phyloP scores from a whole-genome alignment of 495 filamentous ascomycete species.

The Aspergillus bridgeri region DNA sequence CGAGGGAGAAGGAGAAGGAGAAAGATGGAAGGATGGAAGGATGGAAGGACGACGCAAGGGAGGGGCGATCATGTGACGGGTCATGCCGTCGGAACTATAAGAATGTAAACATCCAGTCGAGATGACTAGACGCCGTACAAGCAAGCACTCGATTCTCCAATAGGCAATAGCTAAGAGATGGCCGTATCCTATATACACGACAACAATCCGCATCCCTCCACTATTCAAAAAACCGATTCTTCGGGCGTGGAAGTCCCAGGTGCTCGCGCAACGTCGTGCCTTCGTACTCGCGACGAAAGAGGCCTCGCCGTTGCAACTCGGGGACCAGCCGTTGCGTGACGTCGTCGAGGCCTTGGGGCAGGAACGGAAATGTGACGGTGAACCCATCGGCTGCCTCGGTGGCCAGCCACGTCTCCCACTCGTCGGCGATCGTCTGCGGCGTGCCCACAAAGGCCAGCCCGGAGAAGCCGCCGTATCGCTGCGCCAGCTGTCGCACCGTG shows the following conservation, averaged over 20 bases:
- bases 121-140: no score
- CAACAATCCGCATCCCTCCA: no score
- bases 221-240: slow-evolving; percentile 47
- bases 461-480: slow-evolving; percentile 47
- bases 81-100: no score
- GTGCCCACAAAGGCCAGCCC: slow-evolving; percentile 53
- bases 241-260: slow-evolving; percentile 46
- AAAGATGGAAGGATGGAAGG: no score
- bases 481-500: slow-evolving; percentile 49
- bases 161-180: no score
- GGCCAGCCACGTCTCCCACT: slow-evolving; percentile 45
- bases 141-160: no score
- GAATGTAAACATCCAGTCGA: no score
- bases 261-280: slow-evolving; percentile 46
- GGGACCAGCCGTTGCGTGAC: slow-evolving; percentile 46
- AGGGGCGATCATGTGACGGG: no score
- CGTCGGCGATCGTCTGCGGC: slow-evolving; percentile 45
- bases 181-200: no score
- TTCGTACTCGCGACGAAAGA: slow-evolving; percentile 48
- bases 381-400: slow-evolving; percentile 47
- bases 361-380: slow-evolving; percentile 45
- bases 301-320: slow-evolving; percentile 46
- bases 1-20: no score
- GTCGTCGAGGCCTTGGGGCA: slow-evolving; percentile 52
- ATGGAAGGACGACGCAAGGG: no score